Conservation (phyloP, 805 yeast genomes). For the Osmozyma mogii region DNA sequence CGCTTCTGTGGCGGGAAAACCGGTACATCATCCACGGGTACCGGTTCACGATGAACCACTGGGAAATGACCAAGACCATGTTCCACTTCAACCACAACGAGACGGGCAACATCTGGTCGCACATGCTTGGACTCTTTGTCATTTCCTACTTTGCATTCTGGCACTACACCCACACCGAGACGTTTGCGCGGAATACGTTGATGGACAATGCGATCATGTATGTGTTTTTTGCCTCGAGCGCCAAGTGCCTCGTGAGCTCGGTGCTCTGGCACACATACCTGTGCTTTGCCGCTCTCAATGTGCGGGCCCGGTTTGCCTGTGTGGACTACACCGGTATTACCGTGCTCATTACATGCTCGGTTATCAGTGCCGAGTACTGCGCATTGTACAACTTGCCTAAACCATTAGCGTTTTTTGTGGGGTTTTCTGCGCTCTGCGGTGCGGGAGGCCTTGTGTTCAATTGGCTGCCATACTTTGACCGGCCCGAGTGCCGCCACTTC, state of each 20-base stretch:
- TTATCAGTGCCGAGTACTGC: constrained; percentile 78
- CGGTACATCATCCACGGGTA: constrained; percentile 79
- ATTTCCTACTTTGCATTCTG: constrained; percentile 48
- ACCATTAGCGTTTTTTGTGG: constrained; percentile 39
- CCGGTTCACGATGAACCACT: constrained; percentile 64
- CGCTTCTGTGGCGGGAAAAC: constrained; percentile 91
- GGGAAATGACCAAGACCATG: constrained; percentile 52
- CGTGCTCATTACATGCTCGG: constrained; percentile 79
- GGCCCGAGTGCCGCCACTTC: constrained; percentile 73
- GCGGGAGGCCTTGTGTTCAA: constrained; percentile 66
- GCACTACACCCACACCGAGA: constrained; percentile 57
- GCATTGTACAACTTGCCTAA: constrained; percentile 60
- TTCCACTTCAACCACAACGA: constrained; percentile 69
- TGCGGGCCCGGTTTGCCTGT: constrained; percentile 78
- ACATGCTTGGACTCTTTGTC: constrained; percentile 58
- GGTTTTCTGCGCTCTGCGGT: constrained; percentile 61
- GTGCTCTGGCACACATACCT: constrained; percentile 89
- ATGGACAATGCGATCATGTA: constrained; percentile 44
- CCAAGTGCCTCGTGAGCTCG: constrained; percentile 72
- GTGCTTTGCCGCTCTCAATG: constrained; percentile 54
- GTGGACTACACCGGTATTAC: constrained; percentile 95
- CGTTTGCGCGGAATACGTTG: constrained; percentile 38
- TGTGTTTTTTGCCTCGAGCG: constrained; percentile 61
- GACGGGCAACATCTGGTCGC: constrained; percentile 91
- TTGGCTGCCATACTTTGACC: constrained; percentile 90